A percentile compares a stretch with the other conserved stretches of the same genome.
Conservation (phyloP, 495 filamentous ascomycete species). For the Oidiodendron maius region DNA sequence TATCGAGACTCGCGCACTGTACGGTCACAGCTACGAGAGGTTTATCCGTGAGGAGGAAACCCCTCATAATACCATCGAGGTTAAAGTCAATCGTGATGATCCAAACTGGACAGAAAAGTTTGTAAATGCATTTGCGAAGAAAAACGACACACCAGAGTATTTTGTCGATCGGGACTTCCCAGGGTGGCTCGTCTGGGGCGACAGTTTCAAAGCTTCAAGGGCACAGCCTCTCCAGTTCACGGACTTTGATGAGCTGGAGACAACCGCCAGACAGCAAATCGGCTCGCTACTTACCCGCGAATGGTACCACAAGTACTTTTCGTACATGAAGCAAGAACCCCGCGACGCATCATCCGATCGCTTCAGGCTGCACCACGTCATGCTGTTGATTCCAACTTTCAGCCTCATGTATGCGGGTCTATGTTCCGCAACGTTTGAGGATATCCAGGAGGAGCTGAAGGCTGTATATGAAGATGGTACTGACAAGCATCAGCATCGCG, state of each 20-base stretch:
- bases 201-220: constrained; percentile 71
- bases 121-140: constrained; percentile 68
- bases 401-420: constrained; percentile 74
- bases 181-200: constrained; percentile 95
- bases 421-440: constrained; percentile 73
- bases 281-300: constrained; percentile 70
- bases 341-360: constrained; percentile 77
- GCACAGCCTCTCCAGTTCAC: constrained; percentile 63
- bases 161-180: constrained; percentile 89
- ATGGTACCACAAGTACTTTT: constrained; percentile 87
- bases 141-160: constrained; percentile 70
- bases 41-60: constrained; percentile 73
- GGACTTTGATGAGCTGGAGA: constrained; percentile 80
- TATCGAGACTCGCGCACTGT: constrained; percentile 81
- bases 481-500: constrained; percentile 97
- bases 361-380: constrained; percentile 79
- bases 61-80: constrained; percentile 65
- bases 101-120: constrained; percentile 72
- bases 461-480: constrained; percentile 82
- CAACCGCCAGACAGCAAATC: constrained; percentile 69
- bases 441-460: constrained; percentile 73
- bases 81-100: constrained; percentile 66
- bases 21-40: constrained; percentile 75
- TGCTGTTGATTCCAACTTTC: constrained; percentile 82
- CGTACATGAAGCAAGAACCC: constrained; percentile 93